These are phyloP conservation scores for Viola pubescens DNA, from an alignment of 441 rosid genomes.

Conservation along the genomic window DNA sequence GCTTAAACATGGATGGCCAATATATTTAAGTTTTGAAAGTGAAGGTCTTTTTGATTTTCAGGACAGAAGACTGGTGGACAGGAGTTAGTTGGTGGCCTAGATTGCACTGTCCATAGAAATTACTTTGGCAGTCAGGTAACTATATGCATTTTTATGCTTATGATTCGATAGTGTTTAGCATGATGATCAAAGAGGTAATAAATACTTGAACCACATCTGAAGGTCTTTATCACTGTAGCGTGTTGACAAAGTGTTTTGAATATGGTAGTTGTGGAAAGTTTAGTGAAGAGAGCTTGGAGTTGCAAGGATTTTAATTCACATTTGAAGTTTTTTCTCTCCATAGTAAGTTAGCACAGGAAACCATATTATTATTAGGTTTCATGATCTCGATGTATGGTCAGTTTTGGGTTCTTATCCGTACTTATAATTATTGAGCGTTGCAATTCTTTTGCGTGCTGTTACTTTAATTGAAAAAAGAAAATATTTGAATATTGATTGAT, in stretches of 20 bases:
- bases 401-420: too few relatives aligned
- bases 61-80: constrained; percentile 95
- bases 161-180: too few relatives aligned
- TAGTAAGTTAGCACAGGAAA: background rate
- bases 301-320: background rate
- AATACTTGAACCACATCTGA: too few relatives aligned
- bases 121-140: constrained; percentile 93
- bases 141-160: background rate
- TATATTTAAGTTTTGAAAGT: background rate
- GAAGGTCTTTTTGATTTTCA: constrained; percentile 22
- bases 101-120: constrained; percentile 77
- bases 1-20: background rate
- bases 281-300: background rate
- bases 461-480: too few relatives aligned
- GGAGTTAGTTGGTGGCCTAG: constrained; percentile 76
- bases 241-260: background rate
- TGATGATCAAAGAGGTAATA: too few relatives aligned
- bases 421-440: too few relatives aligned
- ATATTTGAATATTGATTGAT: too few relatives aligned
- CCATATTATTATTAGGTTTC: too few relatives aligned
- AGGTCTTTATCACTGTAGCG: background rate
- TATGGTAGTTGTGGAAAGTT: background rate
- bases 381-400: background rate
- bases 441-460: too few relatives aligned
- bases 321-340: background rate